These are phyloP conservation scores for Phialemoniopsis sp. DNA, from an alignment of 2,329 filamentous ascomycete genomes.

Conservation along the genomic window DNA sequence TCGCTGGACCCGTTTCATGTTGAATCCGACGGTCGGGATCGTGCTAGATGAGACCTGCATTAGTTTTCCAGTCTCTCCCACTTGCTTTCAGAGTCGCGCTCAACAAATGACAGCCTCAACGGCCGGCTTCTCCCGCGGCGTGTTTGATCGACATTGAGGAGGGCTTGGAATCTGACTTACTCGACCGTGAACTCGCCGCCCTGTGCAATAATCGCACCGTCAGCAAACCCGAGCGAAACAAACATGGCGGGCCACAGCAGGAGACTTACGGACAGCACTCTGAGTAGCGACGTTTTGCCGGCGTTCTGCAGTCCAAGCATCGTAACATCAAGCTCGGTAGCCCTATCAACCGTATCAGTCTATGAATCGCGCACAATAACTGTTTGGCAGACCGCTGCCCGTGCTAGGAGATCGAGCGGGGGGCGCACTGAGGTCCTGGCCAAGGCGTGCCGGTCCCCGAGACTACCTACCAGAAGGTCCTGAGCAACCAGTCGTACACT, in stretches of 20 bases:
- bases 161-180: conserved; percentile 54
- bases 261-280: conserved; percentile 84
- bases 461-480: conserved; percentile 84
- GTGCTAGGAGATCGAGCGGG: not conserved
- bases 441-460: not conserved
- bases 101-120: not conserved
- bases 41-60: conserved; percentile 60
- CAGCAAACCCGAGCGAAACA: conserved; percentile 22
- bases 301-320: conserved; percentile 98
- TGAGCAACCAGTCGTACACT: conserved; percentile 97
- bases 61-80: conserved; percentile 14
- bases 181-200: conserved; percentile 98
- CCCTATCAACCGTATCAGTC: conserved; percentile 53
- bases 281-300: conserved; percentile 91
- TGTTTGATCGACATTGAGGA: not conserved
- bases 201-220: conserved; percentile 41
- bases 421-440: not conserved
- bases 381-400: conserved; percentile 3
- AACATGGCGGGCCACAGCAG: conserved; percentile 4
- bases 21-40: conserved; percentile 97
- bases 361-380: not conserved
- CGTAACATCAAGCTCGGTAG: conserved; percentile 98
- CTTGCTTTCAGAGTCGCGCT: too few species aligned
- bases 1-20: conserved; percentile 97
- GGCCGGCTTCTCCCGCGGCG: not conserved